These are phyloP conservation scores for Yarrowia sp. DNA, from an alignment of 805 yeast species.

Conservation along the genomic window DNA sequence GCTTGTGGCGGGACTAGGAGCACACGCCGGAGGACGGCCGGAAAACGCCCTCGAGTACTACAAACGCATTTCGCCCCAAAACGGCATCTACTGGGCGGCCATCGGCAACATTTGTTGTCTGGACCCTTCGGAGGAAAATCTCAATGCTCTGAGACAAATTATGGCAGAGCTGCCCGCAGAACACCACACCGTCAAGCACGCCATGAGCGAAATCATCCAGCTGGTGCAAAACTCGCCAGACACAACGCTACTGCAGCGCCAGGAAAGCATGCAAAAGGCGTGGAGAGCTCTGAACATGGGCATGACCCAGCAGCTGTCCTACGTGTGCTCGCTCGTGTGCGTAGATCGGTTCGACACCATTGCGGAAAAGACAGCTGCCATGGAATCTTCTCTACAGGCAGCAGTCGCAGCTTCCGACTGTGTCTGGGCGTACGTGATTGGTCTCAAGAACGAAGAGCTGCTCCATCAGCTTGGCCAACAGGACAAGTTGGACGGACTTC, in stretches of 20 bases:
- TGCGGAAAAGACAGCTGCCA: constrained; percentile 13
- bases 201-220: constrained; percentile 15
- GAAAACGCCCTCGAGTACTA: constrained; percentile 6
- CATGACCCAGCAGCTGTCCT: constrained; percentile 30
- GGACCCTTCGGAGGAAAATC: constrained; percentile 19
- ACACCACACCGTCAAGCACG: constrained; percentile 17
- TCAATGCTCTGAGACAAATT: neutral
- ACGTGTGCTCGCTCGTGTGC: constrained; percentile 25
- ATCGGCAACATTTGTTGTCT: constrained; percentile 31
- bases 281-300: constrained; percentile 35
- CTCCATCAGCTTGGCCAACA: constrained; percentile 29
- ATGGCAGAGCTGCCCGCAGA: neutral
- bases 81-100: constrained; percentile 3
- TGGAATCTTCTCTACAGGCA: constrained; percentile 30
- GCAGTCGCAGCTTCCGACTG: constrained; percentile 20
- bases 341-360: constrained; percentile 35
- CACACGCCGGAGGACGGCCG: constrained; percentile 1
- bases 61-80: neutral
- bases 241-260: constrained; percentile 1
- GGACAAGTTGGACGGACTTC: constrained; percentile 19
- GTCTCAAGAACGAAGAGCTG: constrained; percentile 12
- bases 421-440: constrained; percentile 35
- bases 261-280: constrained; percentile 16
- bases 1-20: constrained; percentile 21
- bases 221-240: constrained; percentile 9